phyloP scores from a whole-genome alignment of 257 asterid species.

The Echium plantagineum region DNA sequence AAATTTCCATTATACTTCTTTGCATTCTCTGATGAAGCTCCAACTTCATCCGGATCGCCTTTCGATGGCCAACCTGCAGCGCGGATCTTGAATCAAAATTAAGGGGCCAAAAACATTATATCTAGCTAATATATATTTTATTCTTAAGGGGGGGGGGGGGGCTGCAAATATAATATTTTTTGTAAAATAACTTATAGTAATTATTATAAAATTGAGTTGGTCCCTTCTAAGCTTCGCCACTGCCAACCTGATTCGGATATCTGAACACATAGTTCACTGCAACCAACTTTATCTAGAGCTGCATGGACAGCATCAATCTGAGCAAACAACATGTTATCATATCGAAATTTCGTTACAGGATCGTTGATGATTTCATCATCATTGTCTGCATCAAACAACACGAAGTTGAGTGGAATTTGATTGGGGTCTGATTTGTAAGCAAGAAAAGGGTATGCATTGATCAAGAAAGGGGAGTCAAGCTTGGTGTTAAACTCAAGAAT shows the following conservation, averaged over 20 bases:
- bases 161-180: too few species aligned
- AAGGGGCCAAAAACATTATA: too few species aligned
- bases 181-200: too few species aligned
- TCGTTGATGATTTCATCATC: constrained; percentile 31
- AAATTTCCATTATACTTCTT: constrained; percentile 55
- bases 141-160: too few species aligned
- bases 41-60: constrained; percentile 57
- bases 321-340: constrained; percentile 86
- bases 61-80: constrained; percentile 63
- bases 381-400: constrained; percentile 53
- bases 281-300: constrained; percentile 53
- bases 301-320: constrained; percentile 71
- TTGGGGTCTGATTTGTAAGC: constrained; percentile 59
- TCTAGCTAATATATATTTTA: too few species aligned
- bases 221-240: too few species aligned
- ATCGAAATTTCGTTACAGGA: constrained; percentile 41
- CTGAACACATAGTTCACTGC: constrained; percentile 32
- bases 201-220: too few species aligned
- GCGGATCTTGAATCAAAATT: too few species aligned
- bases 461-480: constrained; percentile 52
- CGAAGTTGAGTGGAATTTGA: constrained; percentile 43
- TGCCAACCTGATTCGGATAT: constrained; percentile 94
- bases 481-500: constrained; percentile 47
- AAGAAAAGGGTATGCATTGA: constrained; percentile 81
- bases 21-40: constrained; percentile 72